A percentile compares a stretch with the other conserved stretches of the same genome.
Conservation (phyloP, 2,329 filamentous ascomycete species). For the Colletotrichum sp. region DNA sequence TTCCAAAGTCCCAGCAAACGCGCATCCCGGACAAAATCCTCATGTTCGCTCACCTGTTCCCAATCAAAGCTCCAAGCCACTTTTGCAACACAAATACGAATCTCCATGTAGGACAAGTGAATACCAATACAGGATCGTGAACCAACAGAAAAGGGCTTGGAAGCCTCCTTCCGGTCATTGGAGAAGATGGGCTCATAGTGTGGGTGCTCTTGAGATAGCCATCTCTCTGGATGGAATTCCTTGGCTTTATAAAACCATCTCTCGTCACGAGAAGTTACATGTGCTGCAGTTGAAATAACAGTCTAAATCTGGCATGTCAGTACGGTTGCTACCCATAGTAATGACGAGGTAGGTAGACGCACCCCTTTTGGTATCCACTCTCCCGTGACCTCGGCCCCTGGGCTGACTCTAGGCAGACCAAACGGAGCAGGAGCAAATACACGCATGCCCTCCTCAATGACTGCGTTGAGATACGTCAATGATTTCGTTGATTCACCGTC, state of each 20-base stretch:
- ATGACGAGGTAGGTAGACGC: background rate
- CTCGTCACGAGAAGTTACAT: slow-evolving; percentile 3
- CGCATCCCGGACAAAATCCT: slow-evolving; percentile 1
- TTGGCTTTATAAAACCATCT: background rate
- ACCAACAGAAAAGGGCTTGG: slow-evolving; percentile 1
- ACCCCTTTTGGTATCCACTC: slow-evolving; percentile 5
- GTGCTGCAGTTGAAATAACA: background rate
- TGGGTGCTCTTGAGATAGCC: background rate
- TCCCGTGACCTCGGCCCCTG: background rate
- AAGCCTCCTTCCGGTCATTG: background rate
- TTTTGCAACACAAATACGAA: background rate
- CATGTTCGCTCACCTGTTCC: background rate
- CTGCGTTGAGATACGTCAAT: background rate
- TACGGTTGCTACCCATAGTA: background rate
- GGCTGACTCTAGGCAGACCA: background rate
- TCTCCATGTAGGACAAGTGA: background rate
- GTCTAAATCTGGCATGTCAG: background rate
- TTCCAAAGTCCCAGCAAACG: slow-evolving; percentile 1
- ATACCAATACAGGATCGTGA: background rate
- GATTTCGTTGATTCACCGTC: background rate
- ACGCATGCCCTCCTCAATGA: slow-evolving; percentile 5
- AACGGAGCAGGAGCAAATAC: background rate
- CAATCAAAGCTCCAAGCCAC: background rate
- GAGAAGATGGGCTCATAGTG: background rate
- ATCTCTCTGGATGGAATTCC: slow-evolving; percentile 9